Conservation (phyloP, 345 rosid genomes). For the Laguncularia racemosa region DNA sequence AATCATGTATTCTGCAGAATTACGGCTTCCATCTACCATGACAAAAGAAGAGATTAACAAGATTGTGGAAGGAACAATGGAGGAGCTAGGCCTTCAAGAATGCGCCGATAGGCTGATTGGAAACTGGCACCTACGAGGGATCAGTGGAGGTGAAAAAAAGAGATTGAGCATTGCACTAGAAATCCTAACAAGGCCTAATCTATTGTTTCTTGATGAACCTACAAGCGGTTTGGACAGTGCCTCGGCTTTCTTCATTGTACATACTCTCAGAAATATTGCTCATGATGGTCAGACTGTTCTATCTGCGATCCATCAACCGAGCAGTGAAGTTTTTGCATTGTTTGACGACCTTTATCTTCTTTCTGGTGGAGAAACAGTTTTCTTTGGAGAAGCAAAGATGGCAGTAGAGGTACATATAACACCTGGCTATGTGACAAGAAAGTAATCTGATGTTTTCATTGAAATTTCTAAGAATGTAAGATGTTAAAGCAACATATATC, state of each 20-base stretch:
- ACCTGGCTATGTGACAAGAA: no score
- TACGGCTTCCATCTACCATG: constrained; percentile 48
- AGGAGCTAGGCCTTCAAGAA: constrained; percentile 61
- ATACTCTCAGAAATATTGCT: constrained; percentile 45
- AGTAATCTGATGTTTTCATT: no score
- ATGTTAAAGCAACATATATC: no score
- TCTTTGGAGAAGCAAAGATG: constrained; percentile 51
- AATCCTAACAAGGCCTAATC: constrained; percentile 45
- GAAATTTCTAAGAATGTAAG: no score
- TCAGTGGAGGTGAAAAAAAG: constrained; percentile 74
- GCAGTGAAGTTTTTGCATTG: constrained; percentile 61
- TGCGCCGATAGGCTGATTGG: constrained; percentile 50
- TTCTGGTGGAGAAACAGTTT: constrained; percentile 57
- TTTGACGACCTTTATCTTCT: constrained; percentile 65
- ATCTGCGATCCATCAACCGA: constrained; percentile 68
- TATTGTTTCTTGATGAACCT: constrained; percentile 70
- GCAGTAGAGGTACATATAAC: constrained; percentile 42
- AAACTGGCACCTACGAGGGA: constrained; percentile 64
- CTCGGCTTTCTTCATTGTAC: constrained; percentile 56
- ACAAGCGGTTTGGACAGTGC: constrained; percentile 77
- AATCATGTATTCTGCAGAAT: constrained; percentile 45
- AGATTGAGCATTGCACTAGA: constrained; percentile 60
- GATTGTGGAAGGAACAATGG: constrained; percentile 42
- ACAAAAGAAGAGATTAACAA: constrained; percentile 28
- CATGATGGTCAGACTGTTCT: constrained; percentile 47